Conservation (phyloP, 306 rosid genomes). For the Purshia tridentata region DNA sequence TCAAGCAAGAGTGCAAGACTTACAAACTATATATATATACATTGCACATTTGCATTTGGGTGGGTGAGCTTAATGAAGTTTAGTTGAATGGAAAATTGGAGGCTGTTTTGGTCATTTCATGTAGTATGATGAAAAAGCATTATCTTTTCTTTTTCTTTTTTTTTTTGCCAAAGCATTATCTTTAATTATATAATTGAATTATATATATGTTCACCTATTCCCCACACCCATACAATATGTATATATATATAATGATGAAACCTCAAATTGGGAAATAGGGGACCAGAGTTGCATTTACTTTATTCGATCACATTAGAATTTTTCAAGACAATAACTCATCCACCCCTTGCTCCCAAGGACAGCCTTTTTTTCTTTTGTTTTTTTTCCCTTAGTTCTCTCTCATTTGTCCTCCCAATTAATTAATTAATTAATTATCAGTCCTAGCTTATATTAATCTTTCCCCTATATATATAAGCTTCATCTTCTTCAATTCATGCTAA, state of each 20-base stretch:
- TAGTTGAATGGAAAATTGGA: too few relatives aligned
- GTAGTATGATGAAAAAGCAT: too few relatives aligned
- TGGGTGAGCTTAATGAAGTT: too few relatives aligned
- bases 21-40: too few relatives aligned
- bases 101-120: too few relatives aligned
- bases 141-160: too few relatives aligned
- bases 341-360: slow-evolving; percentile 54
- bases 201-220: too few relatives aligned
- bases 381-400: not conserved
- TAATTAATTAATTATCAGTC: not conserved
- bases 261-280: slow-evolving; percentile 31
- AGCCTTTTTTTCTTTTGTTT: slow-evolving; percentile 2
- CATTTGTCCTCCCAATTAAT: slow-evolving; percentile 7
- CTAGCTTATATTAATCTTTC: not conserved
- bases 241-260: not conserved
- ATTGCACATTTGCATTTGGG: too few relatives aligned
- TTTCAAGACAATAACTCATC: slow-evolving; percentile 56
- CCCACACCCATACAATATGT: not conserved
- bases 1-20: too few relatives aligned
- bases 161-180: too few relatives aligned
- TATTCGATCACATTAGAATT: slow-evolving; percentile 42
- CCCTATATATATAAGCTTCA: slow-evolving; percentile 18
- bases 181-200: too few relatives aligned
- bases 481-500: slow-evolving; percentile 7
- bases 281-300: slow-evolving; percentile 40